Percentiles rank a stretch among this genome's conserved stretches.
Conservation (phyloP, 495 filamentous ascomycete genomes). For the Penicillium cinerascens region DNA sequence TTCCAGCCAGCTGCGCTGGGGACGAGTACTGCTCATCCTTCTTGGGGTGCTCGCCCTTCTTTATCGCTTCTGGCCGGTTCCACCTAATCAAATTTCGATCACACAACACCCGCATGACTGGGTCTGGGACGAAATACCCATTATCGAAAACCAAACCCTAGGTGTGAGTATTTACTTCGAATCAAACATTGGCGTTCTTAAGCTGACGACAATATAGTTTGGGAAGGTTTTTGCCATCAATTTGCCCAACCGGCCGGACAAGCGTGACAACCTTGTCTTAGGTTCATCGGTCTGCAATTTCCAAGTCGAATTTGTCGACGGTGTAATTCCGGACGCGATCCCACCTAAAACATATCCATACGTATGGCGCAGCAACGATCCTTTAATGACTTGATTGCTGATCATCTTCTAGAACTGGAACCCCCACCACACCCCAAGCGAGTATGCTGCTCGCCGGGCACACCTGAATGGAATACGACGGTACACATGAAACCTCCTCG, state of each 20-base stretch:
- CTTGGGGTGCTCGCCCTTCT: conserved; percentile 4
- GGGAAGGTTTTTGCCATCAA: conserved; percentile 57
- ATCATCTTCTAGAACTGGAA: conserved; percentile 17
- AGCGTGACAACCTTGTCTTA: conserved; percentile 56
- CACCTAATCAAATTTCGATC: neutral
- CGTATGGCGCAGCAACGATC: conserved; percentile 10
- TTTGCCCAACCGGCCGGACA: conserved; percentile 54
- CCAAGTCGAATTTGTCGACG: conserved; percentile 50
- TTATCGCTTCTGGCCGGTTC: conserved; percentile 5
- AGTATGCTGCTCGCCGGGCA: conserved; percentile 28
- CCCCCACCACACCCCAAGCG: conserved; percentile 12
- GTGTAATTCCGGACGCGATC: conserved; percentile 22
- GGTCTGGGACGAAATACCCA: neutral
- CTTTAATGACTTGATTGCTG: neutral
- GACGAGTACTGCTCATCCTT: neutral
- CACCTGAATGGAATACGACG: conserved; percentile 28
- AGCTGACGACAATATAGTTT: conserved; percentile 42
- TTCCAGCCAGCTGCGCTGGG: conserved; percentile 1
- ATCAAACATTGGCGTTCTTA: neutral
- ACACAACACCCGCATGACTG: neutral
- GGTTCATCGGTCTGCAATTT: conserved; percentile 50
- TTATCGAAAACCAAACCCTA: conserved; percentile 23
- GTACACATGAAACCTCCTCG: conserved; percentile 8
- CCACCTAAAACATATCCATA: conserved; percentile 22
- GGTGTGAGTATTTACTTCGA: conserved; percentile 11